Evolutionary conservation across 73 alveolate genomes (phyloP).

Genomic region (Paramecium tetraurelia): DNA sequence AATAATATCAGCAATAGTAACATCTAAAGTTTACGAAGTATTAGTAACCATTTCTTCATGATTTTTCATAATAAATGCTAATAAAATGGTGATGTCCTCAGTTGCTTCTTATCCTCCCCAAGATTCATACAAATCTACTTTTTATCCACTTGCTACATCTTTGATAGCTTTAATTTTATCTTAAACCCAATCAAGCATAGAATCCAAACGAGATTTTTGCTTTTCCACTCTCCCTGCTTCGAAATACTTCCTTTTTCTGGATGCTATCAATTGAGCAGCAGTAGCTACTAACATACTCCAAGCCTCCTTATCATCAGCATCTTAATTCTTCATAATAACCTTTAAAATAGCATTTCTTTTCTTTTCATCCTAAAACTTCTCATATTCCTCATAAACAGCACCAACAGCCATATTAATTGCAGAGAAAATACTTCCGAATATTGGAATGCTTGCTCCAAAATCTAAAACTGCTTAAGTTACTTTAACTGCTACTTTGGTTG

Average conservation of each 20-base stretch:
- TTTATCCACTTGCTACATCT: neutral
- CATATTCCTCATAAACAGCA: neutral
- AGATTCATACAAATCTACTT: slow-evolving; percentile 5
- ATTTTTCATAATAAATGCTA: slow-evolving; percentile 13
- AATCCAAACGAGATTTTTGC: neutral
- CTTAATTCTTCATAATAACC: slow-evolving; percentile 13
- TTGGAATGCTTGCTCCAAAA: neutral
- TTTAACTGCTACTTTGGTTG: neutral
- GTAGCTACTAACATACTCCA: slow-evolving; percentile 37
- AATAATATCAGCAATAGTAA: slow-evolving; percentile 32
- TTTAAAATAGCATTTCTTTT: slow-evolving; percentile 2
- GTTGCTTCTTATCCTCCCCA: slow-evolving; percentile 27
- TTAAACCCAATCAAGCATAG: neutral
- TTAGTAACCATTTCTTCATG: slow-evolving; percentile 5
- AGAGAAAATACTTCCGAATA: neutral
- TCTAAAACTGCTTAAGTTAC: neutral
- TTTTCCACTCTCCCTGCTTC: neutral
- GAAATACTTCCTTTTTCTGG: neutral
- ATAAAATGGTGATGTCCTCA: neutral
- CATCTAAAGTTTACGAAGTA: neutral
- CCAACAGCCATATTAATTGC: neutral
- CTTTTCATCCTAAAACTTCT: neutral
- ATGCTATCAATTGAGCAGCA: neutral
- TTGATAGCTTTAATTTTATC: neutral
- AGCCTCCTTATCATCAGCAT: slow-evolving; percentile 2